Conservation (phyloP, 257 asterid genomes). For the Vinca minor region DNA sequence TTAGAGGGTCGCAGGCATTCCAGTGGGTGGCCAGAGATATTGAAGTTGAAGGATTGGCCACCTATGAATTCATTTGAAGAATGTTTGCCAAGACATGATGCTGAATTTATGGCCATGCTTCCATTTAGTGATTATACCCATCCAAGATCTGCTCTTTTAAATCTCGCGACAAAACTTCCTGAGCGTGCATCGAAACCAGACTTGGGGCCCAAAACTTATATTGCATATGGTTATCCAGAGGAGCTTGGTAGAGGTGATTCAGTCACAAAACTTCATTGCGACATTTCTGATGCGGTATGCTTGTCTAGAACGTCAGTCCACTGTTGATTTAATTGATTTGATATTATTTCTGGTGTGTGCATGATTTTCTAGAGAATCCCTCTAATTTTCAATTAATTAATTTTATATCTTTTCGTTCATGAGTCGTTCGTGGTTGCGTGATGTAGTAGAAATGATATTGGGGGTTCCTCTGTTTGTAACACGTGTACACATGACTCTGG, state of each 20-base stretch:
- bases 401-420: not conserved
- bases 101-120: conserved; percentile 65
- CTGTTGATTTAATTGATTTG: conserved; percentile 8
- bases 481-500: not conserved
- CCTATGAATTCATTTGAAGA: conserved; percentile 62
- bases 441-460: not conserved
- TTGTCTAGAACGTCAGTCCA: conserved; percentile 8
- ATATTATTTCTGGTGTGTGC: conserved; percentile 65
- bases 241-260: conserved; percentile 83
- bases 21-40: conserved; percentile 71
- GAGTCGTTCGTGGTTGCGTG: not conserved
- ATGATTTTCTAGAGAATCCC: conserved; percentile 18
- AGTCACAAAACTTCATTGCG: conserved; percentile 73
- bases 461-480: not conserved
- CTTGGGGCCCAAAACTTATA: conserved; percentile 81
- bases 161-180: conserved; percentile 81
- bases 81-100: conserved; percentile 74
- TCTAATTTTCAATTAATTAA: not conserved
- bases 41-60: conserved; percentile 91
- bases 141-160: conserved; percentile 52
- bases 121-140: conserved; percentile 74
- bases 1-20: conserved; percentile 51
- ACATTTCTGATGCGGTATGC: conserved; percentile 80
- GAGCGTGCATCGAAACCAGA: conserved; percentile 63
- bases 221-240: conserved; percentile 65